Conservation (phyloP, 768 basidiomycete genomes). For the Termitomyces titanicus region DNA sequence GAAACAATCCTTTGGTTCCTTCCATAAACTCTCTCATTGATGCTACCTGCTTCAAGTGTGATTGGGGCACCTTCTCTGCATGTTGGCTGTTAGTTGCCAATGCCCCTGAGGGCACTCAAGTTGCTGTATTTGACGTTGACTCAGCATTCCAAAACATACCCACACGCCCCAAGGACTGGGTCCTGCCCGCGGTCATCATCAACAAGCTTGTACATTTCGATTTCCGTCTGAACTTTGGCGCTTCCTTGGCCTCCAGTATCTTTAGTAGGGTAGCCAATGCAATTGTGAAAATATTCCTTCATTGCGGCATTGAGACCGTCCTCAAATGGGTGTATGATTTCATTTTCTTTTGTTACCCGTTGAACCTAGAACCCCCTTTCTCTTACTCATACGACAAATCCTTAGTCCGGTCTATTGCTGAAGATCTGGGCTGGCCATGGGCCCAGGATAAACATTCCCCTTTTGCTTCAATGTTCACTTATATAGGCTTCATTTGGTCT, state of each 20-base stretch:
- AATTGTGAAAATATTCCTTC: too few species aligned
- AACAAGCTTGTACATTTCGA: not conserved
- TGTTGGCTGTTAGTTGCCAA: not conserved
- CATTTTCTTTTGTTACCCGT: not conserved
- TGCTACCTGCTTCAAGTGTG: not conserved
- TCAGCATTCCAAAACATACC: too few species aligned
- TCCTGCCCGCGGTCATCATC: not conserved
- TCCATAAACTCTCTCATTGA: not conserved
- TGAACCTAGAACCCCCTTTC: too few species aligned
- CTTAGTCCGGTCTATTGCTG: not conserved
- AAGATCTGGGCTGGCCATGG: not conserved
- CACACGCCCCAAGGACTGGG: too few species aligned
- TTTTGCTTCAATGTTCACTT: too few species aligned
- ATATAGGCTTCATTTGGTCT: not conserved
- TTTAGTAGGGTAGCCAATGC: not conserved
- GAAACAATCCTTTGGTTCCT: not conserved
- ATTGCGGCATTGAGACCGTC: not conserved
- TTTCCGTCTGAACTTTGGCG: not conserved
- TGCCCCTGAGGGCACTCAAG: not conserved
- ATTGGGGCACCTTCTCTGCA: too few species aligned
- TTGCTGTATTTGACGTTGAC: too few species aligned
- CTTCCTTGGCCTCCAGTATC: not conserved
- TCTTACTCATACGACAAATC: not conserved
- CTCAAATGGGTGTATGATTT: not conserved
- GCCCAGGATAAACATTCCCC: too few species aligned